These are phyloP conservation scores for Alternaria gaisen DNA, from an alignment of 2,329 filamentous ascomycete genomes.

Conservation along the genomic window DNA sequence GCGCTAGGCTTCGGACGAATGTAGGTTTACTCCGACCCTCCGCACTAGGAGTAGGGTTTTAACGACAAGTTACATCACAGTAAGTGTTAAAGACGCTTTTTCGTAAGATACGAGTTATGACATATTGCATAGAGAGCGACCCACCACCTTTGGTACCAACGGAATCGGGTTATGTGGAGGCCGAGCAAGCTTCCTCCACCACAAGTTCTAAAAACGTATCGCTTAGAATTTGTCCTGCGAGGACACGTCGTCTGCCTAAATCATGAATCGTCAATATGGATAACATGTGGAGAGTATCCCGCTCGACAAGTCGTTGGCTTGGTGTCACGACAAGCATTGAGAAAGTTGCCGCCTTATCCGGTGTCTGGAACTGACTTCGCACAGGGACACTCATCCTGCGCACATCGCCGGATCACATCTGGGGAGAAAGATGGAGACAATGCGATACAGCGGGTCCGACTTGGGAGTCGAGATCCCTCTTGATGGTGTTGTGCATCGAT, in stretches of 20 bases:
- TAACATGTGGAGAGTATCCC: conserved; percentile 7
- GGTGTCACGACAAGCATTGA: neutral
- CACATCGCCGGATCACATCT: conserved; percentile 12
- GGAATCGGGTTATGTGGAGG: conserved; percentile 12
- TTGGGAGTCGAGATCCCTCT: conserved; percentile 9
- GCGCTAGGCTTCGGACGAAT: neutral
- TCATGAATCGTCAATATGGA: conserved; percentile 8
- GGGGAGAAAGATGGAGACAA: conserved; percentile 22
- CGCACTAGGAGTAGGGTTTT: neutral
- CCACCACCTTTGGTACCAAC: conserved; percentile 8
- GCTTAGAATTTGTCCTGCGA: conserved; percentile 11
- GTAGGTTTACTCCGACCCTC: neutral
- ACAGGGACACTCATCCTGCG: conserved; percentile 8
- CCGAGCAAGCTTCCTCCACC: conserved; percentile 13
- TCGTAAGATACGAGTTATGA: conserved; percentile 17
- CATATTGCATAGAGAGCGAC: conserved; percentile 9
- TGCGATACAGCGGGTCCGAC: conserved; percentile 19
- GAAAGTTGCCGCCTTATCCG: conserved; percentile 1
- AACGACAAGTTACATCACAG: neutral
- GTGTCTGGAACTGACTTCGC: conserved; percentile 4
- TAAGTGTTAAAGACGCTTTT: neutral
- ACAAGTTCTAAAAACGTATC: conserved; percentile 8
- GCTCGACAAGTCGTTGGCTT: conserved; percentile 1
- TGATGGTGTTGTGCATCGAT: conserved; percentile 12
- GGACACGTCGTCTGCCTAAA: conserved; percentile 18